Evolutionary conservation across 163 green algal genomes (phyloP).

Genomic region (Scenedesmus sp.): DNA sequence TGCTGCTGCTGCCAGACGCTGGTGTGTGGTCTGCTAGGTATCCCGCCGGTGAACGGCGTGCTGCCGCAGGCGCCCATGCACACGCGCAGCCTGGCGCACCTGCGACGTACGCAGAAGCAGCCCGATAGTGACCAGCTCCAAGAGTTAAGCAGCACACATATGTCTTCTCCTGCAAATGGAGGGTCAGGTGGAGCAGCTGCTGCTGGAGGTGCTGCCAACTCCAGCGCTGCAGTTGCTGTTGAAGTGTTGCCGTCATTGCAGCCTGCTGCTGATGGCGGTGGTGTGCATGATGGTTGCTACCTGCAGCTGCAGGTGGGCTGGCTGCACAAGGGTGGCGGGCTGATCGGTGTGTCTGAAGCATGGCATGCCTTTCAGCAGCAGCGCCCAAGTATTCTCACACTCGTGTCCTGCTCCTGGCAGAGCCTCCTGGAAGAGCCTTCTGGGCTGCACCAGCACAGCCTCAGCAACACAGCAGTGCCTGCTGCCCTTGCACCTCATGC

Average conservation of each 20-base stretch:
- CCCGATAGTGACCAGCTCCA: neutral
- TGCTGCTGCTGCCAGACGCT: constrained; percentile 72
- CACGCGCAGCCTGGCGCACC: constrained; percentile 67
- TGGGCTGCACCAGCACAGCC: neutral
- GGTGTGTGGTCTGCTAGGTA: constrained; percentile 80
- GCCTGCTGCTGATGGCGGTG: neutral
- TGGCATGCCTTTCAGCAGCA: neutral
- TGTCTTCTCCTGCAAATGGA: neutral
- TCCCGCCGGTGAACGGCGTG: constrained; percentile 92
- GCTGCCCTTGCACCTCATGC: neutral
- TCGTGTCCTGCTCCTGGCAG: no score
- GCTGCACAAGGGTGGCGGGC: neutral
- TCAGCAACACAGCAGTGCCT: neutral
- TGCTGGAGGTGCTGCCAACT: neutral
- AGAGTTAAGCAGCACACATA: neutral
- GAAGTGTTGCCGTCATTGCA: neutral
- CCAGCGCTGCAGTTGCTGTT: neutral
- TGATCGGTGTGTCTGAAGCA: neutral
- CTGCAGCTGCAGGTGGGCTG: constrained; percentile 21
- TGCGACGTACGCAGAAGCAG: constrained; percentile 23
- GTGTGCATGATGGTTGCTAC: neutral
- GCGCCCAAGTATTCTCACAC: no score
- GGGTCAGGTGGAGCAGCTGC: neutral
- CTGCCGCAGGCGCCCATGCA: constrained; percentile 90
- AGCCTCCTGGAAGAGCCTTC: neutral